Base-by-base conservation (phyloP, 148 eudicot species). In the Bassia scoparia region DNA sequence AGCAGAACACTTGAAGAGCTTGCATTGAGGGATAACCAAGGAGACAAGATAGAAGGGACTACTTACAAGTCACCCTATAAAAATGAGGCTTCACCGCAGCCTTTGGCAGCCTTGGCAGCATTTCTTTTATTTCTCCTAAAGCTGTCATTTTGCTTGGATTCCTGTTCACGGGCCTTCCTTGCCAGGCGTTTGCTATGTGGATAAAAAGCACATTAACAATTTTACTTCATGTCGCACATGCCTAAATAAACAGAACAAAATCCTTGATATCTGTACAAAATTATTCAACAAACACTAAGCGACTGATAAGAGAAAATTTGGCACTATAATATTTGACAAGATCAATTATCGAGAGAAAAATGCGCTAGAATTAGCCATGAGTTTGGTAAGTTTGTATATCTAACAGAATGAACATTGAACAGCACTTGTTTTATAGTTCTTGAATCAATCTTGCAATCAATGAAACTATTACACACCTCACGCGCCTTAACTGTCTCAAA, bases 41-140 rank as follows among this genome's bases (percentile, higher is more conserved):
- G 21, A 58, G 2, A 61, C n/a, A 31, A 18, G 54, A 43, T 24
- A 59, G 18, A 41, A 55, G 20, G 41, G 76, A 80, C 69, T 79
- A 96, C 99, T 92, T 95, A 86, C 99, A 96, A 56, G 83, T 87
- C 83, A 96, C 99, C 85, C 96, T 78, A 81, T n/a, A 84, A 96
- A 85, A 90, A 96, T 41, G 94, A 88, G 80, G 97, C 97, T 86
- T 92, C 97, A 71, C 92, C 89, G 21, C 99, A 92, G 93, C 65
- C 92, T 87, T 81, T 92, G 64, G 74, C 71, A 54, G 80, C 82
- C 85, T 84, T 92, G 35, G 81, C 50, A 63, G 87, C 78, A 73
- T 82, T 72, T 70, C 87, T 92, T 79, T 96, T 85, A 92, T 92
- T 84, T 96, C 92, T 46, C 99, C 97, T 71, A 84, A 87, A 55